A percentile compares a stretch with the other conserved stretches of the same genome.
These are phyloP conservation scores for Podospora sp. DNA, from an alignment of 495 filamentous ascomycete species.

Conservation along the genomic window DNA sequence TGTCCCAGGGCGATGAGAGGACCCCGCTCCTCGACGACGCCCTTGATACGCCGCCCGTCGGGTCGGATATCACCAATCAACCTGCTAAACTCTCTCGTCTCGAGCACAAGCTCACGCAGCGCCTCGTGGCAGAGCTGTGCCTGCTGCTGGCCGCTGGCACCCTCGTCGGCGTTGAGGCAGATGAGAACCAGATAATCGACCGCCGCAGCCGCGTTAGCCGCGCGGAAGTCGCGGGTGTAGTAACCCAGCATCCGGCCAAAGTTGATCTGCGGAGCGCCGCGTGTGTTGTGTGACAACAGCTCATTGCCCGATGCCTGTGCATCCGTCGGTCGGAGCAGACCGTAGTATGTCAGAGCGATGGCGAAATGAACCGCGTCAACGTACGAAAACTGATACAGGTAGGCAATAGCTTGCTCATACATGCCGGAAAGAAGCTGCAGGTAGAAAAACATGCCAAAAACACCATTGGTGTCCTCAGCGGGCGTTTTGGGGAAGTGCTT, in stretches of 20 bases:
- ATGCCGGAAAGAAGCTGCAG: constrained; percentile 87
- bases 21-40: constrained; percentile 87
- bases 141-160: constrained; percentile 73
- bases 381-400: constrained; percentile 85
- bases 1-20: constrained; percentile 77
- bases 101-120: constrained; percentile 90
- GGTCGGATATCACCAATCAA: constrained; percentile 87
- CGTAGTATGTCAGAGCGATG: constrained; percentile 87
- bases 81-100: constrained; percentile 90
- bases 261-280: constrained; percentile 83
- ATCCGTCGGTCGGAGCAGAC: constrained; percentile 81
- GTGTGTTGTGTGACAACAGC: constrained; percentile 68
- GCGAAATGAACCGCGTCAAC: constrained; percentile 94
- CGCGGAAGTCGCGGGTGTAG: constrained; percentile 94
- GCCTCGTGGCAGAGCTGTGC: constrained; percentile 86
- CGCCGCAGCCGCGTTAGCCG: constrained; percentile 79
- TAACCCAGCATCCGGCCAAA: constrained; percentile 91
- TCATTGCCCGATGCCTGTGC: constrained; percentile 69
- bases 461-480: constrained; percentile 66
- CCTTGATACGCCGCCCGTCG: constrained; percentile 79
- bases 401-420: constrained; percentile 92
- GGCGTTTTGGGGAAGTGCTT: constrained; percentile 78
- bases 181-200: constrained; percentile 93
- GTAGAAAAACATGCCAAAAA: constrained; percentile 89
- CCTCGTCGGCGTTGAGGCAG: constrained; percentile 85